Conservation (phyloP, 192 early-diverging fungal genomes). For the Linnemannia schmuckeri region DNA sequence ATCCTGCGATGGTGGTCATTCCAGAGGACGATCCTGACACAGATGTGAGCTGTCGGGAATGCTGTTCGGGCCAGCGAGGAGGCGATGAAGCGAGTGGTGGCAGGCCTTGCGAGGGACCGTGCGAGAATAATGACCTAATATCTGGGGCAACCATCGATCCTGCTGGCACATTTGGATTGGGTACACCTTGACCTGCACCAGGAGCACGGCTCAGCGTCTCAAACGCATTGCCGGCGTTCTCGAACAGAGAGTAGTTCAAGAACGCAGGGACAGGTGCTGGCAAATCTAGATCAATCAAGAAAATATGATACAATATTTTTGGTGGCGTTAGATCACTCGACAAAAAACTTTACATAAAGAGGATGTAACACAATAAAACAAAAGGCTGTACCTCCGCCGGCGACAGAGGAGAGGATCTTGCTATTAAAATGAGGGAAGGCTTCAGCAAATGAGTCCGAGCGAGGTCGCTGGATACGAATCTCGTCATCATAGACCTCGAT, state of each 20-base stretch:
- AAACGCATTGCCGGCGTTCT: constrained; percentile 46
- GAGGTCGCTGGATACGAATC: constrained; percentile 57
- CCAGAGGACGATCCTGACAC: constrained; percentile 23
- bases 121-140: constrained; percentile 37
- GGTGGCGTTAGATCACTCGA: neutral
- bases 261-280: constrained; percentile 27
- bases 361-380: neutral
- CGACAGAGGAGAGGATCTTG: constrained; percentile 72
- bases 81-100: constrained; percentile 35
- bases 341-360: neutral
- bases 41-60: constrained; percentile 33
- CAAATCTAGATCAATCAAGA: neutral
- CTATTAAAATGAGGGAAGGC: constrained; percentile 82
- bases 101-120: constrained; percentile 28
- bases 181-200: neutral
- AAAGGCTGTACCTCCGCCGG: constrained; percentile 24
- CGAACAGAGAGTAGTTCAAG: constrained; percentile 48
- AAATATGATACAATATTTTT: neutral
- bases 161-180: constrained; percentile 2
- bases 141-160: constrained; percentile 44
- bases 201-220: constrained; percentile 23
- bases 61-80: constrained; percentile 51
- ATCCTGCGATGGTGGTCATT: neutral
- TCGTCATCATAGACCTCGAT: constrained; percentile 56
- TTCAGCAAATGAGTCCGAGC: constrained; percentile 67